phyloP scores from a whole-genome alignment of 257 asterid species.

The Paraleonurus japonicus region DNA sequence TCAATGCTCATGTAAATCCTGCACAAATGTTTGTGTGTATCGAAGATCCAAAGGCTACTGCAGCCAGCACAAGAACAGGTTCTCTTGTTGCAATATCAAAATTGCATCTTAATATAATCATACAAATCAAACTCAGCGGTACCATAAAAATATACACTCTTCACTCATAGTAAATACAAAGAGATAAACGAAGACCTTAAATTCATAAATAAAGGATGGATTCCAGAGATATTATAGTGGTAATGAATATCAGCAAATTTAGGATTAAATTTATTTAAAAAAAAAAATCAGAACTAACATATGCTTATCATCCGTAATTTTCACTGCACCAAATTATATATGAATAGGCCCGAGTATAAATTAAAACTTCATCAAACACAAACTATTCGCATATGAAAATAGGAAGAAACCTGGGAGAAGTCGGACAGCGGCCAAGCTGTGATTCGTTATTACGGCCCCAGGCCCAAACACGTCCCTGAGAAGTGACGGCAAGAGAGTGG shows the following conservation, averaged over 20 bases:
- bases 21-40: background rate
- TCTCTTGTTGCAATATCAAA: background rate
- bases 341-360: background rate
- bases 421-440: conserved; percentile 71
- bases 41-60: background rate
- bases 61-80: background rate
- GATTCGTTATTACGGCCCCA: conserved; percentile 86
- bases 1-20: background rate
- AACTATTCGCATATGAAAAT: background rate
- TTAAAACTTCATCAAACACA: background rate
- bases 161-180: background rate
- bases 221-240: background rate
- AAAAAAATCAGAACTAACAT: background rate
- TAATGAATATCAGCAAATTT: background rate
- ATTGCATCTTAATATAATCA: background rate
- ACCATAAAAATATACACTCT: background rate
- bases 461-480: conserved; percentile 76
- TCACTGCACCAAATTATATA: background rate
- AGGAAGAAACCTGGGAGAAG: conserved; percentile 54
- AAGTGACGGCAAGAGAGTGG: conserved; percentile 89
- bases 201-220: background rate
- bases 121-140: background rate
- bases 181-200: background rate
- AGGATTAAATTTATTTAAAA: background rate
- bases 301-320: background rate